Percentiles rank a stretch among this genome's conserved stretches.
phyloP scores from a whole-genome alignment of 176 grass and related monocot genomes.

The Rhynchospora breviuscula region DNA sequence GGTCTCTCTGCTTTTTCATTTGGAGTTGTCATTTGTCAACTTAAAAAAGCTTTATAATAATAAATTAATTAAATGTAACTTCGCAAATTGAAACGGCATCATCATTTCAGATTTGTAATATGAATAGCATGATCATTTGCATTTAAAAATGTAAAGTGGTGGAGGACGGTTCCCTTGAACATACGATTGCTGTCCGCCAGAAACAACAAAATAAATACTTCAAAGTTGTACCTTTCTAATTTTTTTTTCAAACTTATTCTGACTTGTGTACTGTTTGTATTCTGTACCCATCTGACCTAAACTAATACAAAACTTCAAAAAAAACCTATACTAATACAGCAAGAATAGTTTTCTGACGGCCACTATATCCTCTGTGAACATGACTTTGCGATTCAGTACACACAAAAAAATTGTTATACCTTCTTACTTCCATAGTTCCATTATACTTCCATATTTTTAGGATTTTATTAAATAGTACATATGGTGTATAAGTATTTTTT shows the following conservation, averaged over 20 bases:
- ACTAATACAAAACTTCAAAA: no score
- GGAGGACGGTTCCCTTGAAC: background rate
- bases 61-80: background rate
- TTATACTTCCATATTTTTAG: no score
- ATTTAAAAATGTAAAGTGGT: background rate
- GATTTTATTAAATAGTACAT: no score
- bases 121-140: background rate
- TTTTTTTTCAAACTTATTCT: conserved; percentile 8
- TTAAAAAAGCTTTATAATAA: background rate
- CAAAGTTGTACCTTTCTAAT: background rate
- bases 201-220: conserved; percentile 4
- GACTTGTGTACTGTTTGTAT: conserved; percentile 10
- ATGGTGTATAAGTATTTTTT: no score
- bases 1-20: background rate
- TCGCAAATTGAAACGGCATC: background rate
- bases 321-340: background rate
- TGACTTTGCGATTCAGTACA: background rate
- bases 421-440: no score
- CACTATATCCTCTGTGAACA: background rate
- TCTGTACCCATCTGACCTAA: background rate
- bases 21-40: background rate
- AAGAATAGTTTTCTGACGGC: background rate
- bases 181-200: conserved; percentile 9
- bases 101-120: background rate
- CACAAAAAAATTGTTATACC: no score